phyloP scores from a whole-genome alignment of 2,329 filamentous ascomycete genomes.

The Fusarium sarcochroum region DNA sequence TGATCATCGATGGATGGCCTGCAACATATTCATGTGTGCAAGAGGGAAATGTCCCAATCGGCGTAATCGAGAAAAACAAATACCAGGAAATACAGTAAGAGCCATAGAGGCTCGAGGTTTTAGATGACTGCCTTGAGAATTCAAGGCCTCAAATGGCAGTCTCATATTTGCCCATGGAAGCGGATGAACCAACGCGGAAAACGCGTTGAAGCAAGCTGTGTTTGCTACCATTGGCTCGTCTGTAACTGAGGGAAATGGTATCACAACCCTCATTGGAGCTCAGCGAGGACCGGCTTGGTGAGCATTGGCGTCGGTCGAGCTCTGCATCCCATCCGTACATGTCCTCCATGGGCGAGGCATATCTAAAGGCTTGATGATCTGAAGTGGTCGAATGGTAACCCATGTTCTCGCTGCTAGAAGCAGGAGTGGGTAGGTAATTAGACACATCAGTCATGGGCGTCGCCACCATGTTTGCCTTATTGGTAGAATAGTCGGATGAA shows the following conservation, averaged over 20 bases:
- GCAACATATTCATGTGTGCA: constrained; percentile 39
- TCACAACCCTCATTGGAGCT: constrained; percentile 33
- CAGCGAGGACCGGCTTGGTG: constrained; percentile 23
- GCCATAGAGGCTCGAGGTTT: no score
- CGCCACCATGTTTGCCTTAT: constrained; percentile 3
- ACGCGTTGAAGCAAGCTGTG: constrained; percentile 45
- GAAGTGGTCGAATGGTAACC: constrained; percentile 21
- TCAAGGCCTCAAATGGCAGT: constrained; percentile 10
- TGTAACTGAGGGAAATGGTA: constrained; percentile 38
- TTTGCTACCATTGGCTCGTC: constrained; percentile 47
- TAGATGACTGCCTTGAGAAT: no score
- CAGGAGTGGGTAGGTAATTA: constrained; percentile 56
- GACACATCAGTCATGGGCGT: constrained; percentile 54
- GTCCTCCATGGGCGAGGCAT: constrained; percentile 51
- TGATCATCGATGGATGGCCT: constrained; percentile 31
- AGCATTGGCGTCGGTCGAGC: constrained; percentile 40
- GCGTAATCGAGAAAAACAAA: constrained; percentile 17
- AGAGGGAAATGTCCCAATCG: constrained; percentile 9
- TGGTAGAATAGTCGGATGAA: constrained; percentile 13
- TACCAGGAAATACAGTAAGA: background rate
- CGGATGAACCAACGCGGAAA: constrained; percentile 42
- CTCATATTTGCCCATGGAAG: constrained; percentile 38
- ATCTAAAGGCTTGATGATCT: constrained; percentile 32
- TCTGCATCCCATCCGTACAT: constrained; percentile 70
- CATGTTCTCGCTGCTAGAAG: constrained; percentile 37